phyloP scores from a whole-genome alignment of 768 basidiomycete species.

The Cyathus striatus region DNA sequence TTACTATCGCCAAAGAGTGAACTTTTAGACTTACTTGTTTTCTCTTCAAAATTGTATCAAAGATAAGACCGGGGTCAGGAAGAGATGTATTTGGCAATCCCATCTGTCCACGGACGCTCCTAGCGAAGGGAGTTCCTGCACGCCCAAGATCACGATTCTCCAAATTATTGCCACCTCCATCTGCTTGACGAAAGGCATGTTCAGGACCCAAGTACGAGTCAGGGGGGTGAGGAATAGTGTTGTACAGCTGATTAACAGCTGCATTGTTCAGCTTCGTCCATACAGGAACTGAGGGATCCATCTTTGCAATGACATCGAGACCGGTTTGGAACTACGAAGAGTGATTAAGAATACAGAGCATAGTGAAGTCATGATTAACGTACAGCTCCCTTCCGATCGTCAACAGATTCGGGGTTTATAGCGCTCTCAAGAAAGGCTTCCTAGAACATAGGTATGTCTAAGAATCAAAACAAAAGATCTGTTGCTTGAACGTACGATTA shows the following conservation, averaged over 20 bases:
- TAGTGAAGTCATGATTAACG: constrained; percentile 3
- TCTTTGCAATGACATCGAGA: constrained; percentile 20
- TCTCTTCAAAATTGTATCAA: constrained; percentile 51
- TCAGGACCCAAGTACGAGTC: constrained; percentile 28
- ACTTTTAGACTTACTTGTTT: constrained; percentile 28
- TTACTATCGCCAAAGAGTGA: constrained; percentile 15
- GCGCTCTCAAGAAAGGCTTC: constrained; percentile 21
- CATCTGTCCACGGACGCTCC: constrained; percentile 41
- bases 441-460: constrained; percentile 8
- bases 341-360: not conserved
- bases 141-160: constrained; percentile 41
- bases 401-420: constrained; percentile 28
- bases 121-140: constrained; percentile 47
- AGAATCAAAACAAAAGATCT: too few relatives aligned
- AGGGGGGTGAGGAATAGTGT: constrained; percentile 53
- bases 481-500: constrained; percentile 15
- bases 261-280: constrained; percentile 16
- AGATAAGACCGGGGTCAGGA: constrained; percentile 56
- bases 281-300: constrained; percentile 12
- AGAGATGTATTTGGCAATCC: constrained; percentile 35
- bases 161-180: constrained; percentile 46
- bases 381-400: constrained; percentile 34
- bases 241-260: constrained; percentile 39
- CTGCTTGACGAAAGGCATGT: constrained; percentile 36
- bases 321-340: constrained; percentile 18